phyloP scores from a whole-genome alignment of 352 stramenopile species.

The Albugo candida region DNA sequence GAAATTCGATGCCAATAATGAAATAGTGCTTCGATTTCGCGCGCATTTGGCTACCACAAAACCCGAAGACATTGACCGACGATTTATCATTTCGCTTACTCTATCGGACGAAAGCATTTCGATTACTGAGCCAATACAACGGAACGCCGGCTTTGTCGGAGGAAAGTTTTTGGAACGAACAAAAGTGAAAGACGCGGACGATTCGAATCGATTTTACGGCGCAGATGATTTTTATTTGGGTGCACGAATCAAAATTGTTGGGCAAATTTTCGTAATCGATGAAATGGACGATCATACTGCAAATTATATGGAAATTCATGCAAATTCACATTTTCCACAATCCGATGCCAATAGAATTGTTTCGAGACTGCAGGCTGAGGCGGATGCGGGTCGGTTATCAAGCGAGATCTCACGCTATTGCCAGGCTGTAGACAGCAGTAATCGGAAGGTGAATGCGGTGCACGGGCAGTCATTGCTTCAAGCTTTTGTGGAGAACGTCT shows the following conservation, averaged over 20 bases:
- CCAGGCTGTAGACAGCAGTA: constrained; percentile 13
- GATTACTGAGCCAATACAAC: constrained; percentile 55
- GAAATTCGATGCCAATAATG: constrained; percentile 24
- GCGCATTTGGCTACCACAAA: constrained; percentile 39
- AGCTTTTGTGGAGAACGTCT: constrained; percentile 21
- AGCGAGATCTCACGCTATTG: constrained; percentile 9
- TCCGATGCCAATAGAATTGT: constrained; percentile 44
- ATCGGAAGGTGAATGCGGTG: constrained; percentile 18
- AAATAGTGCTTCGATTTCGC: constrained; percentile 57
- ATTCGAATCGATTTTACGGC: constrained; percentile 18
- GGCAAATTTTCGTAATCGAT: constrained; percentile 47
- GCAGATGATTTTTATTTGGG: constrained; percentile 64
- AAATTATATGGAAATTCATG: constrained; percentile 58
- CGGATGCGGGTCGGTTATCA: constrained; percentile 16
- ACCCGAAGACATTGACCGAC: constrained; percentile 40
- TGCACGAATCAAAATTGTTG: constrained; percentile 33
- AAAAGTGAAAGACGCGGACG: constrained; percentile 41
- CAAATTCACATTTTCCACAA: constrained; percentile 27
- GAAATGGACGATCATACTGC: constrained; percentile 76
- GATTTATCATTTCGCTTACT: constrained; percentile 61
- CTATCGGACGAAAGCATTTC: constrained; percentile 56
- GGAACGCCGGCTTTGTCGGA: constrained; percentile 52
- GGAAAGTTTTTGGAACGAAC: constrained; percentile 59
- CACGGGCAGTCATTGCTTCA: constrained; percentile 28
- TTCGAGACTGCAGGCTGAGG: constrained; percentile 42